Evolutionary conservation across 169 alveolate species (phyloP).

Genomic region (Eimeria acervulina): DNA sequence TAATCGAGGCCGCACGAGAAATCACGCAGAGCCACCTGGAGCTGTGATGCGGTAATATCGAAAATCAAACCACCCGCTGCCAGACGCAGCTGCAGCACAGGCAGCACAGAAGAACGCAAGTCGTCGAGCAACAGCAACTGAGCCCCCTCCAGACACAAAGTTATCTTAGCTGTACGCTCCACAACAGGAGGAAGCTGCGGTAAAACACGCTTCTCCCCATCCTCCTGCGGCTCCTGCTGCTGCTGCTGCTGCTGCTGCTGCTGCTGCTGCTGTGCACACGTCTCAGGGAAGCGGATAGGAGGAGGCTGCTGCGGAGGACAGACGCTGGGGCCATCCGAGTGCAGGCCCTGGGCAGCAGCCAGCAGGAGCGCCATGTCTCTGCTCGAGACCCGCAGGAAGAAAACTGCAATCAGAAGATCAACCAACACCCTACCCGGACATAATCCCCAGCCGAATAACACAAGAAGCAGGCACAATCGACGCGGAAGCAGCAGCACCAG

Average conservation of each 20-base stretch:
- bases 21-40: conserved; percentile 66
- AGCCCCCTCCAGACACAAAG: conserved; percentile 86
- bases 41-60: conserved; percentile 60
- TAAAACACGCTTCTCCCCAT: not conserved
- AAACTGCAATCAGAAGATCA: conserved; percentile 43
- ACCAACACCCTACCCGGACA: not conserved
- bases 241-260: conserved; percentile 25
- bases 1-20: conserved; percentile 61
- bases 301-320: conserved; percentile 81
- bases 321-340: conserved; percentile 81
- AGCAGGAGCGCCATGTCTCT: conserved; percentile 80
- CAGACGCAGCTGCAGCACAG: conserved; percentile 89
- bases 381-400: conserved; percentile 80
- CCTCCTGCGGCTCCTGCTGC: not conserved
- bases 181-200: conserved; percentile 32
- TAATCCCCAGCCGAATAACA: not conserved
- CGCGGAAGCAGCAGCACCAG: not conserved
- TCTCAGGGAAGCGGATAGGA: conserved; percentile 61
- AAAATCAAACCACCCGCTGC: conserved; percentile 83
- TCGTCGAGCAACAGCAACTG: conserved; percentile 90
- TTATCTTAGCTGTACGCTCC: conserved; percentile 54
- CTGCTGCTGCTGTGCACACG: conserved; percentile 18
- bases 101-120: conserved; percentile 89
- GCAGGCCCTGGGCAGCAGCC: conserved; percentile 75
- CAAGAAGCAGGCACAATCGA: not conserved